Base-by-base conservation (phyloP, 1,139 yeast species). In the Nakaseomyces nivariensis region DNA sequence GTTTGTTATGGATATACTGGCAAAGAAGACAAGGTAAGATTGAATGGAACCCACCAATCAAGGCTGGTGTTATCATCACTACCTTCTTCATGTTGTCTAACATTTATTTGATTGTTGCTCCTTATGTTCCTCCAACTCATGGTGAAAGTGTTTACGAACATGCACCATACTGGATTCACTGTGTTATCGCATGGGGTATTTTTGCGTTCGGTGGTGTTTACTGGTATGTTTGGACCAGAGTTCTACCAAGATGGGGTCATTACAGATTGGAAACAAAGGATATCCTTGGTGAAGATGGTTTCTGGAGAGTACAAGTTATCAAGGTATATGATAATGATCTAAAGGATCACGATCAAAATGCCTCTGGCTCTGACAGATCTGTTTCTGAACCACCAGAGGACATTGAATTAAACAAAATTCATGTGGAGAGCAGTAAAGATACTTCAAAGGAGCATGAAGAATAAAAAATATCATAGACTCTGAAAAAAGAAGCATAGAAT, bases 121-220 rank as follows among this genome's bases (percentile, higher is more conserved):
- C 96, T 49, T 86, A 84, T 64, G 75, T 87, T 55, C 90, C 94
- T 41, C 95, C 95, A 48, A 63, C 74, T 36, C 71, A 63, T 40
- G 85, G 83, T 36, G 85, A 83, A 68, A 72, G 74, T 46, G 89
- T 83, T 51, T 86, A 85, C 73, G 69, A 78, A 45, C 60, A 65
- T 50, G 70, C 85, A 59, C 95, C 94, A 40, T 87, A 85, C 71
- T 87, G 80, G 75, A 75, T 83, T 51, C 95, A 85, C 66, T 82
- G 90, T 61, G 95, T 85, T 47, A 88, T 85, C 25, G 83, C 94
- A 9, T 78, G 89, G 82, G 92, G 83, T 54, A 74, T 87, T 44
- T 83, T 87, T 58, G 85, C 73, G 6, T 66, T 81, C 51, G 96
- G 96, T 54, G 80, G 76, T 27, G 58, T 76, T 1, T 86, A 85